Evolutionary conservation across 441 rosid genomes (phyloP).

Genomic region (Hura crepitans): DNA sequence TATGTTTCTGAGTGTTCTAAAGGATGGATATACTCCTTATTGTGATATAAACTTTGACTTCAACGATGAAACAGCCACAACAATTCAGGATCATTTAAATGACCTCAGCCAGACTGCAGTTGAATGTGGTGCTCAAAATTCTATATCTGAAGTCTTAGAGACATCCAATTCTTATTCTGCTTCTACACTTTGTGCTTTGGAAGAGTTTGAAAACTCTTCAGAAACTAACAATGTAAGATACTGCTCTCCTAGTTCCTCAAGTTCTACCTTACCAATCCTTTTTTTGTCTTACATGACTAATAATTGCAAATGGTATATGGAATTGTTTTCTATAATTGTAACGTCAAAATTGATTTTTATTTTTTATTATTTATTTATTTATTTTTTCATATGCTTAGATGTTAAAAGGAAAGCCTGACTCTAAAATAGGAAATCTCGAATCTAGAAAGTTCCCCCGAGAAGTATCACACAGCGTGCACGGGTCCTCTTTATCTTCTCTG

Average conservation of each 20-base stretch:
- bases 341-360: background rate
- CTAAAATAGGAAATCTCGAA: constrained; percentile 31
- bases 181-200: constrained; percentile 45
- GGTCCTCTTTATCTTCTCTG: constrained; percentile 35
- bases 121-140: constrained; percentile 25
- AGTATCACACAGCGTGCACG: constrained; percentile 33
- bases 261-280: no score
- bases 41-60: constrained; percentile 52
- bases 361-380: background rate
- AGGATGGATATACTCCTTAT: constrained; percentile 63
- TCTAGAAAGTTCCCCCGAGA: constrained; percentile 38
- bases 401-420: constrained; percentile 43
- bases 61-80: constrained; percentile 24
- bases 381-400: constrained; percentile 24
- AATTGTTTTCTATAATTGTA: background rate
- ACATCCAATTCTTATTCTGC: constrained; percentile 39
- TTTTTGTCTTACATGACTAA: background rate
- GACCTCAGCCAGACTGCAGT: constrained; percentile 24
- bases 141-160: constrained; percentile 27
- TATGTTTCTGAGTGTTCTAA: constrained; percentile 29
- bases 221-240: constrained; percentile 49
- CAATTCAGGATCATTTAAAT: constrained; percentile 23
- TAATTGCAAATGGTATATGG: background rate
- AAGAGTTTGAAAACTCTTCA: constrained; percentile 38
- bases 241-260: background rate